Conservation (phyloP, 306 rosid species). For the Gleditsia sinensis region DNA sequence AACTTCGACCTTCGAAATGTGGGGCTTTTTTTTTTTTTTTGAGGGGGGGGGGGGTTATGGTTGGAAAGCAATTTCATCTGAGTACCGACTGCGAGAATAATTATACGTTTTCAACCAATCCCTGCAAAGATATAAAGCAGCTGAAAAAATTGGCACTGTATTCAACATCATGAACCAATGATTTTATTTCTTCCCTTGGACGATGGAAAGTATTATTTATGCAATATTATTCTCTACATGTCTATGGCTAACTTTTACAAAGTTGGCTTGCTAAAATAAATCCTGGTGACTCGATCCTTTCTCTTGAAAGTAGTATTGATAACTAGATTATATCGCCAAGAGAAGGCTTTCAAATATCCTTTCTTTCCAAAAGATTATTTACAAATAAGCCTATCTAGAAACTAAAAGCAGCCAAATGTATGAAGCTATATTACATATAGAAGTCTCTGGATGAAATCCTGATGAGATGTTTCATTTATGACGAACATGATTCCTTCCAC, state of each 20-base stretch:
- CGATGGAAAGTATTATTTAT: background rate
- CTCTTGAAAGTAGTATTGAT: background rate
- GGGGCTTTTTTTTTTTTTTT: too few species aligned
- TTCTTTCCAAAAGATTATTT: slow-evolving; percentile 41
- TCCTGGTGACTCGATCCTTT: background rate
- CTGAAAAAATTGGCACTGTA: background rate
- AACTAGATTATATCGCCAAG: background rate
- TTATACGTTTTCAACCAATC: background rate
- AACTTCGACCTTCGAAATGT: too few species aligned
- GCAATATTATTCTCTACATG: background rate
- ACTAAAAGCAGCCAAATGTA: background rate
- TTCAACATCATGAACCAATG: background rate
- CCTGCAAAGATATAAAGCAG: background rate
- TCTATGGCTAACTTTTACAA: background rate
- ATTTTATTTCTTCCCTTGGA: too few species aligned
- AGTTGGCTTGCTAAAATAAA: background rate
- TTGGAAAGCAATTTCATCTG: background rate
- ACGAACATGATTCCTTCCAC: slow-evolving; percentile 56
- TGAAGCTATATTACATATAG: background rate
- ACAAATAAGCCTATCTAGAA: slow-evolving; percentile 10
- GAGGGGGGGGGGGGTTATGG: too few species aligned
- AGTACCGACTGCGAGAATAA: background rate
- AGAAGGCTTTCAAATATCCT: background rate
- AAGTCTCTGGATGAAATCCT: background rate
- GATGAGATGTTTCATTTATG: slow-evolving; percentile 38